A percentile compares a stretch with the other conserved stretches of the same genome.
Conservation (phyloP, 2,329 filamentous ascomycete genomes). For the Rhinocladiella mackenziei region DNA sequence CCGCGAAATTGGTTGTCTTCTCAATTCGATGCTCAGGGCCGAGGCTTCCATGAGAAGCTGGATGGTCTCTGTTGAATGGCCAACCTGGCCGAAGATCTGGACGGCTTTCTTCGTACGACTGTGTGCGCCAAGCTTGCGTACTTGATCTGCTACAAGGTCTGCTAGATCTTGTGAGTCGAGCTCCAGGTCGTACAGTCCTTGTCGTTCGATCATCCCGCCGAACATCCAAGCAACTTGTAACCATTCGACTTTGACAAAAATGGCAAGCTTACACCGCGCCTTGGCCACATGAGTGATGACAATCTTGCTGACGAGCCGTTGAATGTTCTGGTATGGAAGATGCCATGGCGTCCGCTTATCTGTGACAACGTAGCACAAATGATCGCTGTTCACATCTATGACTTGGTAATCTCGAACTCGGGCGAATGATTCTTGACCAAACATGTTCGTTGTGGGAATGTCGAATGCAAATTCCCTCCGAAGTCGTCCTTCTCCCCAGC, state of each 20-base stretch:
- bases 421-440: constrained; percentile 56
- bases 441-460: constrained; percentile 62
- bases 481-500: constrained; percentile 63
- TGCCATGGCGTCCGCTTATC: constrained; percentile 71
- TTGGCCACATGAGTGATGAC: constrained; percentile 93
- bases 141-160: constrained; percentile 50
- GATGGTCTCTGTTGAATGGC: constrained; percentile 50
- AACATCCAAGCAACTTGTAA: constrained; percentile 55
- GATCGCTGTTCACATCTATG: constrained; percentile 77
- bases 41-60: constrained; percentile 35
- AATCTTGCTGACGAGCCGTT: constrained; percentile 81
- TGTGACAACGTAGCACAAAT: constrained; percentile 65
- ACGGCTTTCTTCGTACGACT: constrained; percentile 48
- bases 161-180: constrained; percentile 47
- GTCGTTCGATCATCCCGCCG: constrained; percentile 49
- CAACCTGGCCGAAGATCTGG: constrained; percentile 47
- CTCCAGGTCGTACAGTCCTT: constrained; percentile 66
- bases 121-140: constrained; percentile 44
- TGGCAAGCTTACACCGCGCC: constrained; percentile 82
- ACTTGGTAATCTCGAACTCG: constrained; percentile 77
- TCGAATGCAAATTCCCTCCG: constrained; percentile 77
- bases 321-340: constrained; percentile 72
- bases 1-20: constrained; percentile 37
- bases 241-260: constrained; percentile 89
- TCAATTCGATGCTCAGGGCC: constrained; percentile 54